Conservation (phyloP, 352 stramenopile genomes). For the Globisporangium parvum region DNA sequence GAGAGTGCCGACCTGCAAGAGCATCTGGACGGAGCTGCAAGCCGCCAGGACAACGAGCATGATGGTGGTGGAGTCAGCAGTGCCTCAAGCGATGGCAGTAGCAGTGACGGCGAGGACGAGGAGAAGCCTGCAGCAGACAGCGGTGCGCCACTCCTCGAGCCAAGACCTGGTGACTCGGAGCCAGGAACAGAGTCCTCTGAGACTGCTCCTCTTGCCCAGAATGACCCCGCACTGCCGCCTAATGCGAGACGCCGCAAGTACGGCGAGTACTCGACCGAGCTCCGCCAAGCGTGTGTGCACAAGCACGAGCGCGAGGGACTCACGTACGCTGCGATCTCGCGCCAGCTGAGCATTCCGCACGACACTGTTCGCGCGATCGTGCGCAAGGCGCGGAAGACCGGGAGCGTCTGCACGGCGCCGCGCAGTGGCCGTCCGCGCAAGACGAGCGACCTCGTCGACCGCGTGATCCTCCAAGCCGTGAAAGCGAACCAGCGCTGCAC, state of each 20-base stretch:
- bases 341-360: conserved; percentile 46
- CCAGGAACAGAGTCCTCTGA: too few species aligned
- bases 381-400: conserved; percentile 56
- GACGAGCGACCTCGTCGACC: conserved; percentile 56
- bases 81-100: not conserved
- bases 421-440: conserved; percentile 62
- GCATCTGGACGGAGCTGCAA: too few species aligned
- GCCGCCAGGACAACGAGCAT: not conserved
- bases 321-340: conserved; percentile 49
- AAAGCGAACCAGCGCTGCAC: conserved; percentile 44
- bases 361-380: conserved; percentile 59
- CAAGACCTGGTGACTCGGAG: not conserved
- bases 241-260: conserved; percentile 27
- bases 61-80: not conserved
- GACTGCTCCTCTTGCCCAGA: too few species aligned
- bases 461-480: conserved; percentile 59
- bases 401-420: conserved; percentile 40
- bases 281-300: conserved; percentile 39
- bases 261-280: conserved; percentile 52
- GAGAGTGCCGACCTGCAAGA: not conserved
- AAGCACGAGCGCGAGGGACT: conserved; percentile 49
- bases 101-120: too few species aligned
- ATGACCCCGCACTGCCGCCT: not conserved
- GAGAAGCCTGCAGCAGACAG: too few species aligned
- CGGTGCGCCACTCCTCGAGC: not conserved